Conservation (phyloP, 179 eudicot genomes). For the Actinidia polygama region DNA sequence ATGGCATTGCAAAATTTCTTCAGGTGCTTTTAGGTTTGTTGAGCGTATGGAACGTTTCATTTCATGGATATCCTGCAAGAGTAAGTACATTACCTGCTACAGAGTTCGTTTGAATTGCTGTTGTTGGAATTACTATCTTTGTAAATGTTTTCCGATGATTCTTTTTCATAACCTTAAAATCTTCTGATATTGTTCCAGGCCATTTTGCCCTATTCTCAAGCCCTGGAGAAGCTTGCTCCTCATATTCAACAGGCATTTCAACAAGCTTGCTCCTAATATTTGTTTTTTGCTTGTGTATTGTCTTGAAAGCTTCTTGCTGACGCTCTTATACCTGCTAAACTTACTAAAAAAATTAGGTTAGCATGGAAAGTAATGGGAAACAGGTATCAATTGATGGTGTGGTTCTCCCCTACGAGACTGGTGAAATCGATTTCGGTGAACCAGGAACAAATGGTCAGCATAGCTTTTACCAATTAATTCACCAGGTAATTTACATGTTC, state of each 20-base stretch:
- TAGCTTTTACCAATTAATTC: conserved; percentile 98
- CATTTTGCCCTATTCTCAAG: conserved; percentile 95
- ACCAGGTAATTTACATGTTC: conserved; percentile 64
- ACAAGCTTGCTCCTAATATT: neutral
- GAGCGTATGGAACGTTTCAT: conserved; percentile 96
- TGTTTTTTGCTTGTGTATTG: neutral
- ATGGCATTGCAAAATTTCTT: conserved; percentile 27
- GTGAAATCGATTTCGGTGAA: conserved; percentile 99
- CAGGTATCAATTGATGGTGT: conserved; percentile 93
- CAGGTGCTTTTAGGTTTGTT: conserved; percentile 97
- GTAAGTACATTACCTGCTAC: conserved; percentile 48
- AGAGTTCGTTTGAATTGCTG: conserved; percentile 1
- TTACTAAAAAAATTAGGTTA: conserved; percentile 55
- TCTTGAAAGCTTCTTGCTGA: conserved; percentile 6
- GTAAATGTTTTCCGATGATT: neutral
- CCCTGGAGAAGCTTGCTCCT: conserved; percentile 94
- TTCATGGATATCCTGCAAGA: conserved; percentile 96
- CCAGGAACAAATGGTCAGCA: conserved; percentile 99
- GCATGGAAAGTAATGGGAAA: conserved; percentile 99
- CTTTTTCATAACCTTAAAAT: conserved; percentile 3
- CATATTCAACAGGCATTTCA: conserved; percentile 93
- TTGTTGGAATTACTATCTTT: neutral
- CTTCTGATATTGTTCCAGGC: conserved; percentile 53
- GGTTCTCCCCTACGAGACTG: conserved; percentile 83
- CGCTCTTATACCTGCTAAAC: conserved; percentile 7